These are phyloP conservation scores for Spirogloea muscicola DNA, from an alignment of 139 green algal genomes.

Conservation along the genomic window DNA sequence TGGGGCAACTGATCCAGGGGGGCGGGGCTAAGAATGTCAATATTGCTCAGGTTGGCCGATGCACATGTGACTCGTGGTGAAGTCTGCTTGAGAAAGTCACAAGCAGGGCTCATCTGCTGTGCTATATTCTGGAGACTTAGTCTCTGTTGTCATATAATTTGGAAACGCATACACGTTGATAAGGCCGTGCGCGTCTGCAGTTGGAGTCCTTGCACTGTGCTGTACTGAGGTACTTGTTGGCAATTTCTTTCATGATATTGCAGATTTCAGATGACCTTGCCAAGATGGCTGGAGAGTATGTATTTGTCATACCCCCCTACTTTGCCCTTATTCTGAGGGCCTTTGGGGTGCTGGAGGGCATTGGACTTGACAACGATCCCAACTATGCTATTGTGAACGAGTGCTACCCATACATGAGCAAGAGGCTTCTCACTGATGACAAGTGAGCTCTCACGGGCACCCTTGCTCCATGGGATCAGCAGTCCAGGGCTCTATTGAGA, in stretches of 20 bases:
- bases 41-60: constrained; percentile 42
- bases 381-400: constrained; percentile 62
- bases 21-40: constrained; percentile 51
- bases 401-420: constrained; percentile 89
- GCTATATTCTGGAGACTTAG: too few species aligned
- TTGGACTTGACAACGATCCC: constrained; percentile 59
- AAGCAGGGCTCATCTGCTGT: too few species aligned
- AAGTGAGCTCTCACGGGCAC: constrained; percentile 14
- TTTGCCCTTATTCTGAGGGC: constrained; percentile 89
- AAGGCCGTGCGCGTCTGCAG: too few species aligned
- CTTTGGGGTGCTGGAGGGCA: constrained; percentile 93
- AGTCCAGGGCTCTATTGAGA: too few species aligned
- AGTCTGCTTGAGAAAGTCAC: too few species aligned
- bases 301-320: constrained; percentile 60
- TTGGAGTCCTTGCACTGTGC: too few species aligned
- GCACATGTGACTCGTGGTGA: too few species aligned
- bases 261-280: constrained; percentile 75
- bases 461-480: too few species aligned
- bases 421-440: constrained; percentile 53
- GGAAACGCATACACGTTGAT: too few species aligned
- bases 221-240: too few species aligned
- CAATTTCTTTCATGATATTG: too few species aligned
- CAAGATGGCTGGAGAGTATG: constrained; percentile 65
- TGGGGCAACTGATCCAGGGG: constrained; percentile 46
- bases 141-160: too few species aligned